Conservation (phyloP, 352 stramenopile genomes). For the Elongisporangium anandrum region DNA sequence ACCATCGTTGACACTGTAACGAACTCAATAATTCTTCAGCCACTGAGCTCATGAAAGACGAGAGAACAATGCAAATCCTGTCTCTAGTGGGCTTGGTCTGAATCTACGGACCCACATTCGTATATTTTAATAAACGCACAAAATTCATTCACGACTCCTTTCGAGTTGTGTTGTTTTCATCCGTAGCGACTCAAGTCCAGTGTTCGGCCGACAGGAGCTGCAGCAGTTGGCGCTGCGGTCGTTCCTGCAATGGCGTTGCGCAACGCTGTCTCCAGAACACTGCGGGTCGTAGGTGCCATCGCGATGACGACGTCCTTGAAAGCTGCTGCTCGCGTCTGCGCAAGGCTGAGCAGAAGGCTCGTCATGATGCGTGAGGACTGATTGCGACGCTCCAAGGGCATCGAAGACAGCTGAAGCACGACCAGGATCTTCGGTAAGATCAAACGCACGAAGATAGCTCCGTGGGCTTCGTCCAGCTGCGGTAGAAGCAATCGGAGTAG, state of each 20-base stretch:
- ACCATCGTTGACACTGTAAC: neutral
- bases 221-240: neutral
- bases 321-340: constrained; percentile 37
- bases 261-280: constrained; percentile 36
- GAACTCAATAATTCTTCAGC: neutral
- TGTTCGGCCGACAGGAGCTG: constrained; percentile 9
- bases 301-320: constrained; percentile 50
- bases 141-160: neutral
- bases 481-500: constrained; percentile 40
- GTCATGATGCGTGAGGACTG: constrained; percentile 18
- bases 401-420: constrained; percentile 20
- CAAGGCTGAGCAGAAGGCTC: constrained; percentile 43
- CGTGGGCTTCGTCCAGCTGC: constrained; percentile 43
- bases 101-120: neutral
- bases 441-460: constrained; percentile 47
- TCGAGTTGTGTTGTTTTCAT: constrained; percentile 10
- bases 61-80: no score
- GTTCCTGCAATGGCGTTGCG: constrained; percentile 36
- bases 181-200: constrained; percentile 53
- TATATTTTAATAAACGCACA: constrained; percentile 1
- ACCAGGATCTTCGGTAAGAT: constrained; percentile 48
- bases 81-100: neutral
- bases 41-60: no score
- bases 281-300: constrained; percentile 29
- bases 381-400: constrained; percentile 8